phyloP scores from a whole-genome alignment of 352 stramenopile genomes.

The Globisporangium echinulatum region DNA sequence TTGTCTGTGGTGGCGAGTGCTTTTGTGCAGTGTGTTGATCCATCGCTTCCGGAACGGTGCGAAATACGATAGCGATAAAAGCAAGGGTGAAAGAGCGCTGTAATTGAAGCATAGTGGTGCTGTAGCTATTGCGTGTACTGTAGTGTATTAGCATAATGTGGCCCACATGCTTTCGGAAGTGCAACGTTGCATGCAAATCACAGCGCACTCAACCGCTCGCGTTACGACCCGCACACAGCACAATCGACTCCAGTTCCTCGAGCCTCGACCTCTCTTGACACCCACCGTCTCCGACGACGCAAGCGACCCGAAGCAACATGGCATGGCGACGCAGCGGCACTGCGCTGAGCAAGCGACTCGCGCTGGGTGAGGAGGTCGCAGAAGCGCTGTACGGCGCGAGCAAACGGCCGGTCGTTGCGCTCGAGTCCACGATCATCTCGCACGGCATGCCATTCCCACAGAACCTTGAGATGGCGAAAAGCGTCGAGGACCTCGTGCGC shows the following conservation, averaged over 20 bases:
- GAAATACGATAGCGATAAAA: neutral
- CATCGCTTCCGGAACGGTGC: neutral
- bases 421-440: conserved; percentile 99
- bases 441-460: conserved; percentile 98
- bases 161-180: too few species aligned
- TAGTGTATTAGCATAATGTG: too few species aligned
- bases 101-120: neutral
- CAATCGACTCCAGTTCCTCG: too few species aligned
- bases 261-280: too few species aligned
- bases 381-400: conserved; percentile 37
- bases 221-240: too few species aligned
- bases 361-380: conserved; percentile 42
- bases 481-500: conserved; percentile 89
- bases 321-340: conserved; percentile 40
- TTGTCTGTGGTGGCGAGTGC: neutral
- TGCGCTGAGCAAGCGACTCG: conserved; percentile 33
- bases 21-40: neutral
- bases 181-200: too few species aligned
- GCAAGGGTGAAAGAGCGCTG: neutral
- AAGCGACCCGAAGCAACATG: neutral
- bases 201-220: too few species aligned
- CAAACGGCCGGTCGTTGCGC: conserved; percentile 81
- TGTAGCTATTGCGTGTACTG: too few species aligned
- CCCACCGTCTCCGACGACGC: too few species aligned
- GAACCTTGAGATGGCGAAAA: conserved; percentile 91